Percentiles rank a stretch among this genome's conserved stretches.
Evolutionary conservation across 208 protist genomes (phyloP).

Genomic region (Leishmania turanica): DNA sequence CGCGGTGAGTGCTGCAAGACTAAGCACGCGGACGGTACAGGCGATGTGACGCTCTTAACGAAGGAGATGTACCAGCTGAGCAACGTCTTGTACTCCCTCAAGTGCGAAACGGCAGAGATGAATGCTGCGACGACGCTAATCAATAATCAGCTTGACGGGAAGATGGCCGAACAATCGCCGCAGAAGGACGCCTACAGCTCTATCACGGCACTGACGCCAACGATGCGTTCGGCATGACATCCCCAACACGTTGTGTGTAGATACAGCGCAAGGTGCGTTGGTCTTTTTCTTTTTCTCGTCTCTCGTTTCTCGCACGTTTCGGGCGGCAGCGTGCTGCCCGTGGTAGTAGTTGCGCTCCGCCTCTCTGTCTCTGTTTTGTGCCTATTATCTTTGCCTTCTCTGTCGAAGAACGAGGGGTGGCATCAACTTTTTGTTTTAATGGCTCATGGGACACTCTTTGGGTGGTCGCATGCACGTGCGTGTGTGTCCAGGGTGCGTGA

Average conservation of each 20-base stretch:
- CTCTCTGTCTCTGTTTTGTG: not conserved
- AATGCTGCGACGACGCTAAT: conserved; percentile 20
- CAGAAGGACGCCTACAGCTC: not conserved
- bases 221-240: not conserved
- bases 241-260: not conserved
- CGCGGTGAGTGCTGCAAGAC: conserved; percentile 32
- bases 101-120: conserved; percentile 30
- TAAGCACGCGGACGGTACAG: conserved; percentile 15
- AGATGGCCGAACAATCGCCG: not conserved
- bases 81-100: conserved; percentile 36
- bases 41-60: conserved; percentile 31
- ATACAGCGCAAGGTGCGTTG: not conserved
- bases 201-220: not conserved
- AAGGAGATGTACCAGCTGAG: conserved; percentile 75
- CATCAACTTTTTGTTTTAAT: not conserved
- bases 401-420: not conserved
- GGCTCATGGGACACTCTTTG: not conserved
- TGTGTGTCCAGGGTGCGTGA: not conserved
- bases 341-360: not conserved
- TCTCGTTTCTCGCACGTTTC: not conserved
- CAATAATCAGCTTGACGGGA: conserved; percentile 12
- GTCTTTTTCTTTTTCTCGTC: not conserved
- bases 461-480: not conserved
- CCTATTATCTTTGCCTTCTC: not conserved
- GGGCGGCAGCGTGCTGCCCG: not conserved